Evolutionary conservation across 768 basidiomycete genomes (phyloP).

Genomic region (Gloeophyllum trabeum): DNA sequence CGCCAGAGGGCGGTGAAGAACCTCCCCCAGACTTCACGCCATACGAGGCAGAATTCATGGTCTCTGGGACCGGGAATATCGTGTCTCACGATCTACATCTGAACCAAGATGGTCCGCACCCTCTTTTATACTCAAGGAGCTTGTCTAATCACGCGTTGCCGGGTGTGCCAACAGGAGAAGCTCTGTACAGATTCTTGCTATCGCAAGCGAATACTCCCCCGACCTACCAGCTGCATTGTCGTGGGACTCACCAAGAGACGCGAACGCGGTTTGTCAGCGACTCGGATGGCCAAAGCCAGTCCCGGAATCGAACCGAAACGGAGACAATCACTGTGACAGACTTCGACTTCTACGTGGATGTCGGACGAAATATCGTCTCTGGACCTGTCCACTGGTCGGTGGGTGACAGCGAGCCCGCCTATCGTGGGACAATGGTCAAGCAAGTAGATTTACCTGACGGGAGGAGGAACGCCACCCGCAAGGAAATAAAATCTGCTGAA

Average conservation of each 20-base stretch:
- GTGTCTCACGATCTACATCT: conserved; percentile 64
- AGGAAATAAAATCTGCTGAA: conserved; percentile 30
- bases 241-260: conserved; percentile 46
- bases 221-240: conserved; percentile 31
- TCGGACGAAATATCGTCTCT: conserved; percentile 28
- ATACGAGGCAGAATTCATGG: conserved; percentile 53
- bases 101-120: conserved; percentile 44
- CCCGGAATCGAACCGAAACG: conserved; percentile 28
- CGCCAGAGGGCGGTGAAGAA: conserved; percentile 24
- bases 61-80: conserved; percentile 33
- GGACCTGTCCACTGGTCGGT: conserved; percentile 44
- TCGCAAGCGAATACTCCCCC: conserved; percentile 38
- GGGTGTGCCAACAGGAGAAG: conserved; percentile 35
- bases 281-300: conserved; percentile 21
- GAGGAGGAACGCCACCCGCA: conserved; percentile 27
- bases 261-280: conserved; percentile 34
- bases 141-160: background rate
- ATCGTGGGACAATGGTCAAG: conserved; percentile 49
- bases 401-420: conserved; percentile 51
- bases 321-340: conserved; percentile 52
- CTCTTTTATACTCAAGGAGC: too few relatives aligned
- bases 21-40: conserved; percentile 52
- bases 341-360: conserved; percentile 58
- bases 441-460: conserved; percentile 34
- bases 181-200: conserved; percentile 65